Evolutionary conservation across 1,139 yeast genomes (phyloP), one percentile per base, ranked within the genome.

Genomic region (Kodamaea ohmeri): DNA sequence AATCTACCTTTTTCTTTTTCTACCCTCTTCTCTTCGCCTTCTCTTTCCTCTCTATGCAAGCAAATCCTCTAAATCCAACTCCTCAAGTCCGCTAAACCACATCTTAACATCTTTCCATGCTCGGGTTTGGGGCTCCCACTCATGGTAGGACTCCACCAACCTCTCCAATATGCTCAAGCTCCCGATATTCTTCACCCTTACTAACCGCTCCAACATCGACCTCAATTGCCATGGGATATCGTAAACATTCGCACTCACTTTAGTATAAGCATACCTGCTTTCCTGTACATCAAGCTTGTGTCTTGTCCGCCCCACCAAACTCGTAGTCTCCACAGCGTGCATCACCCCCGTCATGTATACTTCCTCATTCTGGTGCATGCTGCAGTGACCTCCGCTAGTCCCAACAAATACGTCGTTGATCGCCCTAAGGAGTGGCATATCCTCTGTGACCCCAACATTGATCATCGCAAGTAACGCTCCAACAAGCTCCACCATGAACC

Each of bases 81-180:
- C 38, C 24, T 56, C 63, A 18, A 71, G 53, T 3, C 66, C 71
- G 32, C 65, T 67, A 19, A 70, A 57, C 27, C 65, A 58, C 42
- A 60, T 63, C 45, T 64, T 65, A 32, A 74, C 45, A 13, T 74
- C 80, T 35, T 62, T 65, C 67, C 69, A 65, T 7, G 44, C 53
- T 34, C 61, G 59, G 2, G 52, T 48, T 11, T 52, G 50, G 0
- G 76, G 73, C 5, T 63, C 63, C 81, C 81, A 76, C 0, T 43
- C 34, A 6, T 51, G 46, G 48, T 56, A 76, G 27, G 62, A 63
- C 4, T 41, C 39, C 12, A 71, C 41, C 24, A 76, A 51, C 16
- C 61, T 60, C 3, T 46, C 42, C 9, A 70, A 43, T 34, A 72
- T 48, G 21, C 51, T 44, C 16, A 50, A 38, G 24, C 60, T 60